These are phyloP conservation scores for Phytophthora cactorum DNA, from an alignment of 352 stramenopile species.

Conservation along the genomic window DNA sequence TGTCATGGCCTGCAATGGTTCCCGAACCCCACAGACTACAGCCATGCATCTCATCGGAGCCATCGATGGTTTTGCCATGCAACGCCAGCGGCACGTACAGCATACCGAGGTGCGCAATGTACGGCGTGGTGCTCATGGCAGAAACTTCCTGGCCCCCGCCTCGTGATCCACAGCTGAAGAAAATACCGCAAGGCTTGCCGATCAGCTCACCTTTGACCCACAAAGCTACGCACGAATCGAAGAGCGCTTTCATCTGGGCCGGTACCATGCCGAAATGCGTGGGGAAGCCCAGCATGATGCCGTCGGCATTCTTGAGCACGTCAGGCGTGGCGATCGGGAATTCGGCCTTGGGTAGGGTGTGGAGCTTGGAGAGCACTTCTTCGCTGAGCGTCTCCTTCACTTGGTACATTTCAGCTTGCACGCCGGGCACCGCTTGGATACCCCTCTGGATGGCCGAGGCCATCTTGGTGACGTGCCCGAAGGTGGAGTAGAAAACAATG, in stretches of 20 bases:
- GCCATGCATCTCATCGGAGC: conserved; percentile 65
- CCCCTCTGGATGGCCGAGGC: conserved; percentile 66
- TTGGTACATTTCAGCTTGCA: conserved; percentile 63
- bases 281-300: conserved; percentile 83
- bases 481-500: conserved; percentile 85
- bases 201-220: conserved; percentile 76
- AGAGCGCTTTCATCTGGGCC: conserved; percentile 86
- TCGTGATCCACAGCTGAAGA: conserved; percentile 73
- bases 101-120: conserved; percentile 88
- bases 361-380: conserved; percentile 75
- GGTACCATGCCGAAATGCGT: conserved; percentile 82
- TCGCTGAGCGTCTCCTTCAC: conserved; percentile 78
- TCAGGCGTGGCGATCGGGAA: conserved; percentile 62
- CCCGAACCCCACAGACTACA: conserved; percentile 77
- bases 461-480: conserved; percentile 81
- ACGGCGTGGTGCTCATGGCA: conserved; percentile 74
- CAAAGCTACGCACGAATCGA: conserved; percentile 77
- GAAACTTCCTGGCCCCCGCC: conserved; percentile 88
- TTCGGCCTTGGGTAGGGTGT: conserved; percentile 67
- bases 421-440: conserved; percentile 54
- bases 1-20: conserved; percentile 75
- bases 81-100: conserved; percentile 80
- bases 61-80: conserved; percentile 25
- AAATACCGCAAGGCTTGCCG: conserved; percentile 83
- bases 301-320: conserved; percentile 74